Evolutionary conservation across 306 rosid species (phyloP).

Genomic region (Medicago lupulina): DNA sequence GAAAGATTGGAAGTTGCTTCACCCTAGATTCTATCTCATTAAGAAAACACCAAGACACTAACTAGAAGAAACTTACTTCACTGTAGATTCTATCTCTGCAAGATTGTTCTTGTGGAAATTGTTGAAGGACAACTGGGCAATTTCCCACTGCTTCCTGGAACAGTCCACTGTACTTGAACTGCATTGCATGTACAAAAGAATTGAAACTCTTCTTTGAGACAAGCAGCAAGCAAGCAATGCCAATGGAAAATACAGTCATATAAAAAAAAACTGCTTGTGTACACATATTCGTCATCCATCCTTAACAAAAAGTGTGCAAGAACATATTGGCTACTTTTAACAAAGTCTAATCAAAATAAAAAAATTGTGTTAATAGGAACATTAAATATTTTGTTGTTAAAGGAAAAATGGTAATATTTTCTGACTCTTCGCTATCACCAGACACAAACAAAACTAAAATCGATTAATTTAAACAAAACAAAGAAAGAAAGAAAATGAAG

Average conservation of each 20-base stretch:
- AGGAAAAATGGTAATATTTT: neutral
- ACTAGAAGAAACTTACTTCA: slow-evolving; percentile 62
- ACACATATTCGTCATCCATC: slow-evolving; percentile 18
- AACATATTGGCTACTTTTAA: neutral
- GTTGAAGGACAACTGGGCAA: slow-evolving; percentile 52
- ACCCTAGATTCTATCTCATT: neutral
- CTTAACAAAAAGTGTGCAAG: neutral
- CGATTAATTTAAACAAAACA: neutral
- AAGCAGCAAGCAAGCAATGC: slow-evolving; percentile 14
- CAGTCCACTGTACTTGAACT: slow-evolving; percentile 68
- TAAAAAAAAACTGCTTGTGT: neutral
- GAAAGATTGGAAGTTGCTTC: neutral
- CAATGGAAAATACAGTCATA: neutral
- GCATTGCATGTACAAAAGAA: slow-evolving; percentile 44
- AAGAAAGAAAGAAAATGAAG: neutral
- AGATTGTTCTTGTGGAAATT: slow-evolving; percentile 52
- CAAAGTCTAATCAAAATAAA: neutral
- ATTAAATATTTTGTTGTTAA: neutral
- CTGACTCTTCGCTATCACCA: neutral
- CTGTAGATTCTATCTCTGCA: slow-evolving; percentile 60
- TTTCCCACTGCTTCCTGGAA: slow-evolving; percentile 74
- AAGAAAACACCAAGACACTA: neutral
- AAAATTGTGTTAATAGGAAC: neutral
- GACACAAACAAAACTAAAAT: neutral
- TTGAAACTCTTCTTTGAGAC: neutral